Evolutionary conservation across 371 early-diverging fungal genomes (phyloP).

Genomic region (Apophysomyces elegans): DNA sequence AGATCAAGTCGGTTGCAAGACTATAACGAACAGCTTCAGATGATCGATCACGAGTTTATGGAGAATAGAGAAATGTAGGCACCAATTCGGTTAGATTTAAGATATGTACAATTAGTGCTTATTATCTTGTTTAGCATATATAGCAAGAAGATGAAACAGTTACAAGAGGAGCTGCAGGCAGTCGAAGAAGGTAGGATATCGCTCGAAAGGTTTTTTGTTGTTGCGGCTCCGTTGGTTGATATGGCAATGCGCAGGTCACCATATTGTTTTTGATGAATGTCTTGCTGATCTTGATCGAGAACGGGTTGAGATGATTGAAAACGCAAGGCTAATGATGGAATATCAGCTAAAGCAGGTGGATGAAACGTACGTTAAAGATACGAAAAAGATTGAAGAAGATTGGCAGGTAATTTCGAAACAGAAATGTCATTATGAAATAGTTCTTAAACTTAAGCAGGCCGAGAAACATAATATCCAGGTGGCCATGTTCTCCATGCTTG

Average conservation of each 20-base stretch:
- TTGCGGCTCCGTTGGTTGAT: not conserved
- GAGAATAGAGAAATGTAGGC: conserved; percentile 25
- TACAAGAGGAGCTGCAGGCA: conserved; percentile 20
- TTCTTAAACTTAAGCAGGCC: conserved; percentile 7
- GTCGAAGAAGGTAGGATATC: conserved; percentile 18
- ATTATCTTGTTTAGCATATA: conserved; percentile 12
- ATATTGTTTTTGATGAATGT: conserved; percentile 18
- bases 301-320: conserved; percentile 13
- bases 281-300: conserved; percentile 19
- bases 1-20: conserved; percentile 4
- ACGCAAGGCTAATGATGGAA: conserved; percentile 12
- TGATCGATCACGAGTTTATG: conserved; percentile 20
- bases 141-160: conserved; percentile 18
- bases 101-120: not conserved
- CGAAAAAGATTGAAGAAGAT: not conserved
- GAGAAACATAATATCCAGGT: conserved; percentile 18
- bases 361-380: conserved; percentile 9
- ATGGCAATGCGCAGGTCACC: not conserved
- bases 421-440: not conserved
- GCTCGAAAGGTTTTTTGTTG: not conserved
- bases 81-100: not conserved
- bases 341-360: conserved; percentile 20
- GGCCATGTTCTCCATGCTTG: conserved; percentile 22
- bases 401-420: not conserved
- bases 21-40: conserved; percentile 16